phyloP scores from a whole-genome alignment of 768 basidiomycete species.

The Tulasnella sp. region DNA sequence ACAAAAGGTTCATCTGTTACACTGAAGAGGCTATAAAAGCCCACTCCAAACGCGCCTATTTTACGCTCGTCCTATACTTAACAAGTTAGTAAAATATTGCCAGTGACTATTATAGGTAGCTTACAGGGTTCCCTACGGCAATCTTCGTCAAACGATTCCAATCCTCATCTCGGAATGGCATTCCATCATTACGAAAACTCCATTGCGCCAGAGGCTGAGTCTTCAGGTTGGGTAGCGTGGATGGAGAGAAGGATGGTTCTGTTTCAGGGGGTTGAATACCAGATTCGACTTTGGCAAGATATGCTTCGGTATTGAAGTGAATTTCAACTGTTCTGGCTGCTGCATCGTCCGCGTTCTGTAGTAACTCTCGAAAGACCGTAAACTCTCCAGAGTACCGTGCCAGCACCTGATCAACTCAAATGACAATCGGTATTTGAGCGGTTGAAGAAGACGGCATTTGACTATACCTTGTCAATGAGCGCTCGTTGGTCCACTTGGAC shows the following conservation, averaged over 20 bases:
- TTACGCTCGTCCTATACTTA: conserved; percentile 76
- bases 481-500: conserved; percentile 89
- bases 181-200: conserved; percentile 81
- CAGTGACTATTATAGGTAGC: too few relatives aligned
- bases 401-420: conserved; percentile 43
- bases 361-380: conserved; percentile 72
- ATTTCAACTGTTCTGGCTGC: conserved; percentile 65
- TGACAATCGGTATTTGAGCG: background rate
- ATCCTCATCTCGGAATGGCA: conserved; percentile 68
- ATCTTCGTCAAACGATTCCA: conserved; percentile 87
- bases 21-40: conserved; percentile 25
- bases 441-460: background rate
- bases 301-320: conserved; percentile 48
- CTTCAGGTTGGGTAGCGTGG: conserved; percentile 48
- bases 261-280: background rate
- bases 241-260: conserved; percentile 25
- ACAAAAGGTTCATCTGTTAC: conserved; percentile 28
- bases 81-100: conserved; percentile 3
- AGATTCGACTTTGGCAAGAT: background rate
- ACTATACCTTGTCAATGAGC: conserved; percentile 85
- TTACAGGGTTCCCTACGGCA: conserved; percentile 23
- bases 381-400: conserved; percentile 93
- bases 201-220: conserved; percentile 50
- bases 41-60: conserved; percentile 89
- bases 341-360: conserved; percentile 90